phyloP scores from a whole-genome alignment of 176 grass and related monocot genomes.

The Hsuehochloa calcarea region DNA sequence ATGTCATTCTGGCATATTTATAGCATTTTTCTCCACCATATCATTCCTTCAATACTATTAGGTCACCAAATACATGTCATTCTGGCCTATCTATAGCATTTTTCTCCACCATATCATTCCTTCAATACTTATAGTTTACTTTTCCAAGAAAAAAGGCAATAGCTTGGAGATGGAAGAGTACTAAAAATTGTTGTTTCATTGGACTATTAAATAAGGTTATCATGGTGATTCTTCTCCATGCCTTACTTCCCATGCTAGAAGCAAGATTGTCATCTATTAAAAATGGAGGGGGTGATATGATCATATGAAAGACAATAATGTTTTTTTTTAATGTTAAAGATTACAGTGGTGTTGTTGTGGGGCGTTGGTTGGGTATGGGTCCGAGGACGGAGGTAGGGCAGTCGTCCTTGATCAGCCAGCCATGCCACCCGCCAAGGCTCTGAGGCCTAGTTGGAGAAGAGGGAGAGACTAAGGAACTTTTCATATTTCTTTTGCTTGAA shows the following conservation, averaged over 20 bases:
- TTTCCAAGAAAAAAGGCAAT: background rate
- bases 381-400: too few species aligned
- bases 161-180: background rate
- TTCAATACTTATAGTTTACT: background rate
- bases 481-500: too few species aligned
- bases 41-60: background rate
- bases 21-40: background rate
- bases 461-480: too few species aligned
- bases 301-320: background rate
- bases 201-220: background rate
- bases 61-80: background rate
- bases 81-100: background rate
- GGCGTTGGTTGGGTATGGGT: too few species aligned
- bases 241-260: background rate
- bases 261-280: background rate
- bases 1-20: background rate
- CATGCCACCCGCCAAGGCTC: too few species aligned
- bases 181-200: background rate
- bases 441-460: too few species aligned
- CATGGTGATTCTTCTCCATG: background rate
- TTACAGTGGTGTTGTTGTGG: background rate
- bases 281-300: background rate
- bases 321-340: background rate
- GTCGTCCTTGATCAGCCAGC: too few species aligned
- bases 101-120: background rate